A percentile compares a stretch with the other conserved stretches of the same genome.
Evolutionary conservation across 345 rosid species (phyloP).

Genomic region (Rhizophora apiculata): DNA sequence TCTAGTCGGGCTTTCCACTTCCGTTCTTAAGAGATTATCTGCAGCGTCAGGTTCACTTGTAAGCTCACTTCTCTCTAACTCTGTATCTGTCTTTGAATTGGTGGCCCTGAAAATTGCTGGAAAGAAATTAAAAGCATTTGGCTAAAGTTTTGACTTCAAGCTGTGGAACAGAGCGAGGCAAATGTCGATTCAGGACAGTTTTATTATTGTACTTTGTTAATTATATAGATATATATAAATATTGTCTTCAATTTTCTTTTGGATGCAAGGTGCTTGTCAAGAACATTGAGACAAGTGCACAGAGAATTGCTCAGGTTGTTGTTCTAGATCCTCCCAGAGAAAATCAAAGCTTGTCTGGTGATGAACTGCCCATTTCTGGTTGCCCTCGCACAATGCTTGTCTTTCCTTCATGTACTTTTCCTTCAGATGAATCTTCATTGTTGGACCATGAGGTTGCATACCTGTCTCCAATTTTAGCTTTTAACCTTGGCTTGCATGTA

Average conservation of each 20-base stretch:
- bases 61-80: not conserved
- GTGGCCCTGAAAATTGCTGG: not conserved
- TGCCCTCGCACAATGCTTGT: constrained; percentile 43
- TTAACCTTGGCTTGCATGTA: constrained; percentile 73
- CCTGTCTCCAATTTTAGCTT: constrained; percentile 77
- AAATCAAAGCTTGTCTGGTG: constrained; percentile 14
- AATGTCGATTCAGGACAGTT: not conserved
- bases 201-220: not conserved
- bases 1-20: constrained; percentile 61
- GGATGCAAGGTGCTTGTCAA: constrained; percentile 52
- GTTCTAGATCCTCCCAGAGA: constrained; percentile 74
- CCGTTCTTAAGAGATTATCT: constrained; percentile 61
- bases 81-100: not conserved
- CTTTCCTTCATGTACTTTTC: constrained; percentile 54
- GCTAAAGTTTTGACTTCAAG: no score
- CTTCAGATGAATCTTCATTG: constrained; percentile 20
- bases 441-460: constrained; percentile 58
- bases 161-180: no score
- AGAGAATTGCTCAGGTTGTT: constrained; percentile 63
- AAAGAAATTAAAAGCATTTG: not conserved
- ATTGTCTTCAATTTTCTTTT: constrained; percentile 2
- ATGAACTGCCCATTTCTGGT: constrained; percentile 16
- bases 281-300: constrained; percentile 46
- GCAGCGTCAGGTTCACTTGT: constrained; percentile 80
- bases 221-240: not conserved